Percentiles rank a stretch among this genome's conserved stretches.
These are phyloP conservation scores for Globisporangium orthogonon DNA, from an alignment of 352 stramenopile species.

Conservation along the genomic window DNA sequence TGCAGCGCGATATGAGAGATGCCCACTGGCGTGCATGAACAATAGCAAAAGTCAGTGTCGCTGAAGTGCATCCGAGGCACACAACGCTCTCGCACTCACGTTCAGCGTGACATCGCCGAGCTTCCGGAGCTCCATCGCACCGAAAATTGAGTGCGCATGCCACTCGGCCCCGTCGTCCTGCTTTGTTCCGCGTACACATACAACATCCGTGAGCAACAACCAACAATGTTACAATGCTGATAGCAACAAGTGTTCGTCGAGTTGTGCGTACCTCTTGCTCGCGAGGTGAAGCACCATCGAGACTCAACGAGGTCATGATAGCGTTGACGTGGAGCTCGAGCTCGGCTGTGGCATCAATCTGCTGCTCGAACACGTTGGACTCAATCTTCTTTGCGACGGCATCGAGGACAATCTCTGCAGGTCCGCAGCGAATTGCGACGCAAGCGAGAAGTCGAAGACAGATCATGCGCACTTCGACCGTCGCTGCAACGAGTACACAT, in stretches of 20 bases:
- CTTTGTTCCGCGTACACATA: neutral
- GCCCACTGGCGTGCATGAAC: conserved; percentile 22
- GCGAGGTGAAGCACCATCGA: conserved; percentile 5
- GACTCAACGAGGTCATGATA: conserved; percentile 25
- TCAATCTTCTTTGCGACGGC: conserved; percentile 24
- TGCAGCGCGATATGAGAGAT: conserved; percentile 41
- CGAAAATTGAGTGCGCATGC: conserved; percentile 39
- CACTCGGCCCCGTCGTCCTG: conserved; percentile 17
- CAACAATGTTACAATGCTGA: too few species aligned
- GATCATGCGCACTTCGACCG: conserved; percentile 33
- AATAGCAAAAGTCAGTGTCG: neutral
- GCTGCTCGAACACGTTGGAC: conserved; percentile 21
- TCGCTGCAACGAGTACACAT: conserved; percentile 15
- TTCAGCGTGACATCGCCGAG: conserved; percentile 41
- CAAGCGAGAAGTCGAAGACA: conserved; percentile 47
- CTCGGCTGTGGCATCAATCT: conserved; percentile 42
- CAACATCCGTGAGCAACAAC: neutral
- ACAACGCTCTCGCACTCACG: conserved; percentile 17
- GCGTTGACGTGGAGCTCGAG: conserved; percentile 40
- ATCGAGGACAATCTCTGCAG: conserved; percentile 30
- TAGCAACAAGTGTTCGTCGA: too few species aligned
- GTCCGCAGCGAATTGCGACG: conserved; percentile 34
- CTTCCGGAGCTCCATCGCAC: conserved; percentile 34
- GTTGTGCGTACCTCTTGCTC: conserved; percentile 25
- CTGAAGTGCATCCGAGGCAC: neutral